Base-by-base conservation (phyloP, 148 eudicot genomes). In the Euryodendron excelsum region DNA sequence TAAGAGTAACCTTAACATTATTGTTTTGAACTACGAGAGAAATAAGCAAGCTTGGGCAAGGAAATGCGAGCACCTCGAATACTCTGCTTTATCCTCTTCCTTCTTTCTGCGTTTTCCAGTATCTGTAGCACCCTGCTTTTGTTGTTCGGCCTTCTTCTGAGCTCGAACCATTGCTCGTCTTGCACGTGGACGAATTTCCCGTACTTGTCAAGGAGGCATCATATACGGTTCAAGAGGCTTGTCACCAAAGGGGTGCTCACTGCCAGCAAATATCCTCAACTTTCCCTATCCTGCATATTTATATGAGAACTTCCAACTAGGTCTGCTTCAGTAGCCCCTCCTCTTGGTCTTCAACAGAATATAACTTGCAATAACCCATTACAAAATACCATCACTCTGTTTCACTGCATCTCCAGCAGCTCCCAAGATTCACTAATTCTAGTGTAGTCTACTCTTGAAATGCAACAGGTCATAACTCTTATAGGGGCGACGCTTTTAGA, bases 241-340 rank as follows among this genome's bases (percentile, higher is more conserved):
- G 86, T 93, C 99, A 67, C 80, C 91, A 82, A 96, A 93, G 28
- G 99, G 99, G 77, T 96, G 98, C 80, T 93, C 99, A 65, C 83
- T 76, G 30, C 82, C 93, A 66, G 97, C 58, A 82, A 96, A 96
- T 80, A 96, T 93, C 85, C 98, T 96, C 84, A 96, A 76, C 77
- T 96, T 96, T 33, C 97, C 85, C 99, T 50, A 31, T 50, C 60
- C 60, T 48, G 60, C 21, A 48, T 3, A 71, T 30, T 30, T 1
- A 28, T 62, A 0, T 5, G 20, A 65, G 14, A 65, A 15, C 41
- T 18, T 33, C 69, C 44, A 36, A 6, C 4, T 28, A 62, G 20
- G 52, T 13, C 37, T 60, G 34, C 8, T 74, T 14, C 21, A 56
- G n/a, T 25, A 47, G 36, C 4, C 74, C 9, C 12, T 5, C 20